Percentiles rank a stretch among this genome's conserved stretches.
These are phyloP conservation scores for Gremmenia infestans DNA, from an alignment of 2,329 filamentous ascomycete genomes.

Conservation along the genomic window DNA sequence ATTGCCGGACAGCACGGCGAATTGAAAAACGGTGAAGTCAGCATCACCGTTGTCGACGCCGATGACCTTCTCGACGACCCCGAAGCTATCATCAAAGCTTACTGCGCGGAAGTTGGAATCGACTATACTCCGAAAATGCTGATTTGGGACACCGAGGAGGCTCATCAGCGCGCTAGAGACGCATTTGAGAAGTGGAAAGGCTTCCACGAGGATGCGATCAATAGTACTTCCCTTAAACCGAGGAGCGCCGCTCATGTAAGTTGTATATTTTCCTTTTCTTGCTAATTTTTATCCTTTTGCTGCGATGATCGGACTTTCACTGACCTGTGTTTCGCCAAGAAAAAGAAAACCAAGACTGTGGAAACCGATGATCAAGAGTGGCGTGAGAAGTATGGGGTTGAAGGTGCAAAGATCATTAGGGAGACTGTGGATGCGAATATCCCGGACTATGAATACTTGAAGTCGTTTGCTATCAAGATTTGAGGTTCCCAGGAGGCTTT, in stretches of 20 bases:
- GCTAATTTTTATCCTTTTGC: constrained; percentile 1
- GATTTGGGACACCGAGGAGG: constrained; percentile 72
- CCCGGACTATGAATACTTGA: constrained; percentile 74
- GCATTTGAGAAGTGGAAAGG: constrained; percentile 96
- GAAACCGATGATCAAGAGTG: constrained; percentile 68
- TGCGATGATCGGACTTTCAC: background rate
- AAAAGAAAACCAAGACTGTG: constrained; percentile 56
- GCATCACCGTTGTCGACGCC: constrained; percentile 85
- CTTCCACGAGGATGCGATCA: constrained; percentile 92
- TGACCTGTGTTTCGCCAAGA: constrained; percentile 20
- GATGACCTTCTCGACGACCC: constrained; percentile 91
- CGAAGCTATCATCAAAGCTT: constrained; percentile 66
- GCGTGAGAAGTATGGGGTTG: constrained; percentile 67
- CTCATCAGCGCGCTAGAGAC: constrained; percentile 61
- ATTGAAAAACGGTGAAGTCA: constrained; percentile 38
- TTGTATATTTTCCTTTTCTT: constrained; percentile 7
- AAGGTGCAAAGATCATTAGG: constrained; percentile 65
- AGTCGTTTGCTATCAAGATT: constrained; percentile 66
- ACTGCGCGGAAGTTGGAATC: constrained; percentile 76
- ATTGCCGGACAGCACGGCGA: constrained; percentile 43
- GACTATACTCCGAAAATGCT: constrained; percentile 76
- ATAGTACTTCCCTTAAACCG: constrained; percentile 71
- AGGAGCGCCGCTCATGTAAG: constrained; percentile 58
- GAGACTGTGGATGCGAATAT: constrained; percentile 68
- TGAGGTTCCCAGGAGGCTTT: constrained; percentile 23